These are phyloP conservation scores for Monilinia vaccinii-corymbosi DNA, from an alignment of 2,329 filamentous ascomycete species.

Conservation along the genomic window DNA sequence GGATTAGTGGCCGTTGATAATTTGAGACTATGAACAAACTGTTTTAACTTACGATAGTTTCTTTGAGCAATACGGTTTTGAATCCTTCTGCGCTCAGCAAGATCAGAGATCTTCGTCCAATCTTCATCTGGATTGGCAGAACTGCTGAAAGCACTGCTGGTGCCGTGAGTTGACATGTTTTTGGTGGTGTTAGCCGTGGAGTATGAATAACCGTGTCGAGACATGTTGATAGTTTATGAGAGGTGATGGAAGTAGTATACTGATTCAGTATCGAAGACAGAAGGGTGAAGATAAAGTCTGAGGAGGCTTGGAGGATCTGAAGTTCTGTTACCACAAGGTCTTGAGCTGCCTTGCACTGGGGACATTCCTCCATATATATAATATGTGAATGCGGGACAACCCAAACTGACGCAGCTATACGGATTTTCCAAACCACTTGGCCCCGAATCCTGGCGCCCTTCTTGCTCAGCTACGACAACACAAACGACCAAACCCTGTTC, in stretches of 20 bases:
- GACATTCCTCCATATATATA: constrained; percentile 22
- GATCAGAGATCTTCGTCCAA: constrained; percentile 98
- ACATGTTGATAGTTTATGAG: constrained; percentile 21
- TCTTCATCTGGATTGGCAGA: constrained; percentile 95
- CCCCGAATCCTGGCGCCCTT: constrained; percentile 18
- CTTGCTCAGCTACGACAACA: constrained; percentile 19
- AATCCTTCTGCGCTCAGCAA: constrained; percentile 86
- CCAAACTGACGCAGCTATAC: constrained; percentile 19
- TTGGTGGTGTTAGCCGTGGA: constrained; percentile 33
- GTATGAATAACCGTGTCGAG: constrained; percentile 27
- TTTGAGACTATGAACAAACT: constrained; percentile 4
- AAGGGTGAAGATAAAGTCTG: neutral
- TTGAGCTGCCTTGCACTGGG: constrained; percentile 18
- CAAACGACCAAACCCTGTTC: constrained; percentile 12
- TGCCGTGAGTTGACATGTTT: constrained; percentile 64
- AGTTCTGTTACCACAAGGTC: constrained; percentile 16
- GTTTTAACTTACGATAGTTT: constrained; percentile 86
- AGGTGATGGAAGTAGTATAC: constrained; percentile 12
- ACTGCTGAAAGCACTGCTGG: constrained; percentile 89
- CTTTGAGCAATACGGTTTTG: constrained; percentile 97
- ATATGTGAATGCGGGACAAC: constrained; percentile 21
- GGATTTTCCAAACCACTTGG: constrained; percentile 20
- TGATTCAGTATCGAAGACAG: constrained; percentile 10
- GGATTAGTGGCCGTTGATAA: constrained; percentile 12
- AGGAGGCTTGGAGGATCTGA: constrained; percentile 9